Percentiles rank a stretch among this genome's conserved stretches.
These are phyloP conservation scores for Neopestalotiopsis clavispora DNA, from an alignment of 2,329 filamentous ascomycete species.

Conservation along the genomic window DNA sequence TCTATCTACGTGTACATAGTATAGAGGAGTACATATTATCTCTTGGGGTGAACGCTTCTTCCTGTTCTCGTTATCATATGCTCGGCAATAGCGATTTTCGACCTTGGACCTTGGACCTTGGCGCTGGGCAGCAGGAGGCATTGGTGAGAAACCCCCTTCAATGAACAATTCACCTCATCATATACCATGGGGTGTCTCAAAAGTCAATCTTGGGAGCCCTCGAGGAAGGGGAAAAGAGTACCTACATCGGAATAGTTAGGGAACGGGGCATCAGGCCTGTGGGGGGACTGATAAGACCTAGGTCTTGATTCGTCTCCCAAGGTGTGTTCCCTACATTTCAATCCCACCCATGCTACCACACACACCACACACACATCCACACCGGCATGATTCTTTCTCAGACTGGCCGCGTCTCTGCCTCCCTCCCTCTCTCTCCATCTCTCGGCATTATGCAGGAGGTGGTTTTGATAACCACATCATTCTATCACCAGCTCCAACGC, in stretches of 20 bases:
- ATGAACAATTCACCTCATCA: neutral
- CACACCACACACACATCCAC: neutral
- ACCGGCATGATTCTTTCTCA: slow-evolving; percentile 8
- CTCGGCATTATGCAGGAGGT: neutral
- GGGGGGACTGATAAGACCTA: slow-evolving; percentile 16
- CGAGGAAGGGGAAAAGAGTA: neutral
- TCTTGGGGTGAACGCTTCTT: too few species aligned
- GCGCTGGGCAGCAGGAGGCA: too few species aligned
- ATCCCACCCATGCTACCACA: slow-evolving; percentile 11
- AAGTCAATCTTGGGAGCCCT: neutral
- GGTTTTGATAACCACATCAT: neutral
- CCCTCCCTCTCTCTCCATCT: neutral
- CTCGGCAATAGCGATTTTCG: neutral
- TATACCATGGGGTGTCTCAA: neutral
- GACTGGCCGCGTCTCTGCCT: neutral
- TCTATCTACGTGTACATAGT: too few species aligned
- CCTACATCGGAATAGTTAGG: slow-evolving; percentile 7
- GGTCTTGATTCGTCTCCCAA: neutral
- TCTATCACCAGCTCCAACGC: neutral
- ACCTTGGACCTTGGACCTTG: too few species aligned
- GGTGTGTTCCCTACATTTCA: neutral
- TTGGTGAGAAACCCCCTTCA: neutral
- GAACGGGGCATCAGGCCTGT: slow-evolving; percentile 6
- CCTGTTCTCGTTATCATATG: neutral
- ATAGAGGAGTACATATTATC: too few species aligned